These are phyloP conservation scores for Citrullus mucosospermus DNA, from an alignment of 306 rosid genomes.

Conservation along the genomic window DNA sequence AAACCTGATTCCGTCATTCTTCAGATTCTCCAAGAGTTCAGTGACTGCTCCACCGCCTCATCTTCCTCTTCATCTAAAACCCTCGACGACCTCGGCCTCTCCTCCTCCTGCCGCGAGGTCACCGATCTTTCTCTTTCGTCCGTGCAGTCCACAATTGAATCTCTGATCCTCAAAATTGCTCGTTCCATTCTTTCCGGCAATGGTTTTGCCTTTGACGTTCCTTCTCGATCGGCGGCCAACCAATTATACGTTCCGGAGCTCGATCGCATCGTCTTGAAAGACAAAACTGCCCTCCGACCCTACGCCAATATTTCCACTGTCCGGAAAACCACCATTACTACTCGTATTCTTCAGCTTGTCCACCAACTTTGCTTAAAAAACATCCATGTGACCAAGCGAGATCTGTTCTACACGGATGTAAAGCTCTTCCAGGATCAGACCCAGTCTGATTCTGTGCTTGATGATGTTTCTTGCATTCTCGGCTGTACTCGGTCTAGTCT, in stretches of 20 bases:
- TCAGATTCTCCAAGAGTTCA: slow-evolving; percentile 20
- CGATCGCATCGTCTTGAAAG: slow-evolving; percentile 74
- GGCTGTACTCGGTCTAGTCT: slow-evolving; percentile 83
- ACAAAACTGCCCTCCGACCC: slow-evolving; percentile 57
- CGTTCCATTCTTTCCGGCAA: slow-evolving; percentile 64
- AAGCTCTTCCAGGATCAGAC: slow-evolving; percentile 85
- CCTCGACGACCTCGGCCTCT: slow-evolving; percentile 58
- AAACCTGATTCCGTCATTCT: slow-evolving; percentile 29
- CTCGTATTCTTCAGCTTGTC: slow-evolving; percentile 68
- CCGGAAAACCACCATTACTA: slow-evolving; percentile 54
- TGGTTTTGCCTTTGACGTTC: slow-evolving; percentile 75
- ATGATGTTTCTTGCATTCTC: slow-evolving; percentile 78
- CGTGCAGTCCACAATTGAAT: slow-evolving; percentile 53
- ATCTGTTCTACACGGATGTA: slow-evolving; percentile 83
- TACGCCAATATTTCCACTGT: slow-evolving; percentile 72
- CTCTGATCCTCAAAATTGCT: slow-evolving; percentile 32
- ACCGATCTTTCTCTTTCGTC: slow-evolving; percentile 55
- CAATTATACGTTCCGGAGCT: slow-evolving; percentile 80
- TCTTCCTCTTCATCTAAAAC: slow-evolving; percentile 38
- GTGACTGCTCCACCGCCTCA: slow-evolving; percentile 13
- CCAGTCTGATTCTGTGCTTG: slow-evolving; percentile 75
- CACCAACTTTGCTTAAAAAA: slow-evolving; percentile 67
- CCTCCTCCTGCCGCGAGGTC: slow-evolving; percentile 69
- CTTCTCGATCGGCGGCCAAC: slow-evolving; percentile 77
- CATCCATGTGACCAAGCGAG: slow-evolving; percentile 93